A percentile compares a stretch with the other conserved stretches of the same genome.
Conservation (phyloP, 345 rosid genomes). For the Moringa oleifera region DNA sequence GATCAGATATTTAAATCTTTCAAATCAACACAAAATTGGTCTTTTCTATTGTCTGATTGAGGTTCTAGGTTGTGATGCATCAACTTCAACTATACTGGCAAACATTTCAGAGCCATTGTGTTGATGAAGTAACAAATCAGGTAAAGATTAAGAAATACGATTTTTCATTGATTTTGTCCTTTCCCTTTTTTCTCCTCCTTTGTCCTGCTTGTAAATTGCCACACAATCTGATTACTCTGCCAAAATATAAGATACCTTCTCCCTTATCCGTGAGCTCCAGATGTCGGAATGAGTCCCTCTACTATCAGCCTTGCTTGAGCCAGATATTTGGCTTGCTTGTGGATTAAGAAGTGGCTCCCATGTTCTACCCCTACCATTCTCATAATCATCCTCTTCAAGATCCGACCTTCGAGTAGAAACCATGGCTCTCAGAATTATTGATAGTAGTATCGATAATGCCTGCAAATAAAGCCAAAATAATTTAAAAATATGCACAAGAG, state of each 20-base stretch:
- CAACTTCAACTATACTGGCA: no score
- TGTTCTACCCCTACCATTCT: conserved; percentile 47
- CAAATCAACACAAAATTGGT: background rate
- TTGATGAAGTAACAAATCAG: no score
- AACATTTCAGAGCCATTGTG: background rate
- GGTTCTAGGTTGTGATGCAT: conserved; percentile 4
- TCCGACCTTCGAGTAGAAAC: conserved; percentile 43
- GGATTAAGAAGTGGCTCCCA: conserved; percentile 70
- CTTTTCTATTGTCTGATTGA: background rate
- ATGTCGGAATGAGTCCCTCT: conserved; percentile 41
- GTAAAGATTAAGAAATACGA: no score
- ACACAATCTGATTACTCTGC: background rate
- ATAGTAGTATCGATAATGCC: conserved; percentile 64
- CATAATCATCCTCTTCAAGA: conserved; percentile 59
- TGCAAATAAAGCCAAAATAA: conserved; percentile 14
- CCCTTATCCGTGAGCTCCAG: conserved; percentile 76
- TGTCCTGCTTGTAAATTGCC: background rate
- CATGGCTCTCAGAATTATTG: conserved; percentile 71
- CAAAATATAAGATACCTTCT: conserved; percentile 48
- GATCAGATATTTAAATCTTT: background rate
- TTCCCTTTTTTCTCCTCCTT: background rate
- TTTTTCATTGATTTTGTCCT: background rate
- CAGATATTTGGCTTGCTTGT: conserved; percentile 52
- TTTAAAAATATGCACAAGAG: background rate
- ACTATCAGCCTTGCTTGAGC: conserved; percentile 36